These are phyloP conservation scores for Diplodia mutila DNA, from an alignment of 2,329 filamentous ascomycete genomes.

Conservation along the genomic window DNA sequence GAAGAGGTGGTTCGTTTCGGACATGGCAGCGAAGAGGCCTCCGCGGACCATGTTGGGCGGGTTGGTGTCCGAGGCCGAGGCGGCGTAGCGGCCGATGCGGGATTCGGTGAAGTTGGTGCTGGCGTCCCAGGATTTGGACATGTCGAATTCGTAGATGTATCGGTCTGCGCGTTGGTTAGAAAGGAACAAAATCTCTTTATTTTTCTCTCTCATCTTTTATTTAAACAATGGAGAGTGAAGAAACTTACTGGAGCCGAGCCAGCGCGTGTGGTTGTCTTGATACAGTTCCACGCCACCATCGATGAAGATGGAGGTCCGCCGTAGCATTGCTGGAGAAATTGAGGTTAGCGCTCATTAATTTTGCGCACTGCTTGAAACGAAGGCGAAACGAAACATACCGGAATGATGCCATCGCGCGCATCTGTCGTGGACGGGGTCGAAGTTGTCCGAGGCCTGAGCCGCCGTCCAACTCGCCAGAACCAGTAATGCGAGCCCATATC, in stretches of 20 bases:
- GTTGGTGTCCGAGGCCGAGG: constrained; percentile 26
- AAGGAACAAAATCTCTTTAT: too few relatives aligned
- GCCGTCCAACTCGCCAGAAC: neutral
- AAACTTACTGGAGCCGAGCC: constrained; percentile 25
- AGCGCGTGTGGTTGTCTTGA: constrained; percentile 2
- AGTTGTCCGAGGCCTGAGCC: neutral
- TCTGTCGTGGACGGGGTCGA: neutral
- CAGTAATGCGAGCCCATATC: neutral
- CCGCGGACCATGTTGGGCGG: constrained; percentile 36
- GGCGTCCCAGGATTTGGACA: constrained; percentile 40
- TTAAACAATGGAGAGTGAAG: too few relatives aligned
- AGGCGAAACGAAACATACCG: neutral
- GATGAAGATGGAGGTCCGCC: constrained; percentile 15
- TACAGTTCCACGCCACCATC: constrained; percentile 22
- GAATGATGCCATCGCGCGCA: constrained; percentile 19
- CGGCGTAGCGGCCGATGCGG: constrained; percentile 32
- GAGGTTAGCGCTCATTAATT: too few relatives aligned
- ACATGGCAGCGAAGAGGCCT: constrained; percentile 35
- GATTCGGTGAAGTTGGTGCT: constrained; percentile 36
- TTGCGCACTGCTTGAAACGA: too few relatives aligned
- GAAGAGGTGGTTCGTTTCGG: constrained; percentile 34
- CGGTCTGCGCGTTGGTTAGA: neutral
- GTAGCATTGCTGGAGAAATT: constrained; percentile 15
- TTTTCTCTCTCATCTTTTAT: too few relatives aligned
- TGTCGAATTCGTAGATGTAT: constrained; percentile 31